Evolutionary conservation across 2,329 filamentous ascomycete genomes (phyloP), one percentile per base, ranked within the genome.

Genomic region (Fusarium dlaminii): DNA sequence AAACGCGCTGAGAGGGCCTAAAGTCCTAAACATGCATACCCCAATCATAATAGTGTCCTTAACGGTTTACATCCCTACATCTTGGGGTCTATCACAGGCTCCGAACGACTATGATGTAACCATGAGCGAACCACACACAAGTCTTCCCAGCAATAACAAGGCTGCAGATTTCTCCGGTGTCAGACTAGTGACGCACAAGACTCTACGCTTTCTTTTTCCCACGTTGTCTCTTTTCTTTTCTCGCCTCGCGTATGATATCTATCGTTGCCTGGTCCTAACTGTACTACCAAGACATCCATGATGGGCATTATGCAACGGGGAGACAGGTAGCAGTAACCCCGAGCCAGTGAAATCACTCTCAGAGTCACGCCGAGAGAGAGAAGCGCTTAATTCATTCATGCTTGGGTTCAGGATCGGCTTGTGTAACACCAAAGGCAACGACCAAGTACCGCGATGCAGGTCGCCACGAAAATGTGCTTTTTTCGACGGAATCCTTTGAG

Each of bases 1-100:
- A 30, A n/a, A n/a, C 20, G 9, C 3, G 45, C 5, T 30, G 1
- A 0, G 8, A 5, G 10, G 15, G 7, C 12, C 12, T 2, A 15
- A 15, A 46, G 12, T 17, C 18, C 6, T 22, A 30, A n/a, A 30
- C 20, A 15, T 30, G 8, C 13, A 22, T 48, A 17, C 13, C 3
- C 9, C 20, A 48, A 48, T 48, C 24, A 29, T 27, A 17, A 8
- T 5, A 45, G 24, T 20, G 11, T 6, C 24, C 11, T 27, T 20
- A 6, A 15, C 7, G 43, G 43, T 24, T 7, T 8, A 12, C 17
- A 37, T 18, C 17, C 7, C n/a, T 9, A 18, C 17, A 18, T 27
- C 18, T 45, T 8, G 15, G 12, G 24, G 27, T 20, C 27, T 18
- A 43, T 43, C 8, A 9, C 18, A 29, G 27, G 14, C 29, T 14